phyloP scores from a whole-genome alignment of 2,329 filamentous ascomycete genomes.

The Alternaria brassicae region DNA sequence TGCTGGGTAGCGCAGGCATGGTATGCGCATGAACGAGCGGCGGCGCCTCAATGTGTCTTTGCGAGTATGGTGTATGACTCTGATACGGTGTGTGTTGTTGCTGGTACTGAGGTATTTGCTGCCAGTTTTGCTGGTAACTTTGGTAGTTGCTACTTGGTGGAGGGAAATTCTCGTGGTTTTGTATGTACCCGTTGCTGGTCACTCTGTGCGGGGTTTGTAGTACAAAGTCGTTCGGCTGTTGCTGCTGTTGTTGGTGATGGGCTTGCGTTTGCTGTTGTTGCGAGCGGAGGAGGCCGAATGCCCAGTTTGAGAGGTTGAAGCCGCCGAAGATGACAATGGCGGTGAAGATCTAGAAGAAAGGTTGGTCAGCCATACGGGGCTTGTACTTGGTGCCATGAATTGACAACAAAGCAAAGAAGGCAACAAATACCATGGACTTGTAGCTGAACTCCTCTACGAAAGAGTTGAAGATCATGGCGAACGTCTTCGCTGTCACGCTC shows the following conservation, averaged over 20 bases:
- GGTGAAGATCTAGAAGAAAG: conserved; percentile 54
- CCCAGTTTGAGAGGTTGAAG: conserved; percentile 66
- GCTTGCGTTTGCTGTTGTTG: conserved; percentile 34
- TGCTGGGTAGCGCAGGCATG: conserved; percentile 36
- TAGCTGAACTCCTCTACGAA: conserved; percentile 91
- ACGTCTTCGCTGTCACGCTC: conserved; percentile 82
- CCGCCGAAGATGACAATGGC: conserved; percentile 58
- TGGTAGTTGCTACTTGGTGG: conserved; percentile 4
- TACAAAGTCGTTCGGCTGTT: conserved; percentile 28
- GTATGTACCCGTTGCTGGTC: background rate
- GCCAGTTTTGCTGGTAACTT: conserved; percentile 25
- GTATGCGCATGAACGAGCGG: conserved; percentile 37
- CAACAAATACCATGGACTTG: conserved; percentile 72
- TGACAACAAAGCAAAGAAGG: conserved; percentile 8
- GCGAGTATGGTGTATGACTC: conserved; percentile 14
- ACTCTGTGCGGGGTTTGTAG: conserved; percentile 44
- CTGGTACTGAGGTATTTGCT: conserved; percentile 10
- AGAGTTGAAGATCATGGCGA: conserved; percentile 91
- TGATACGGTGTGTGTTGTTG: conserved; percentile 29
- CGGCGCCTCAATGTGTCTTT: conserved; percentile 29
- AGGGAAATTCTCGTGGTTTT: background rate
- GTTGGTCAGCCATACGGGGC: conserved; percentile 16
- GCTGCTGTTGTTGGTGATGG: conserved; percentile 13
- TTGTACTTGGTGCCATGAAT: background rate
- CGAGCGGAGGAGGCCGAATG: conserved; percentile 63